Evolutionary conservation across 2,329 filamentous ascomycete genomes (phyloP).

Genomic region (Ceratocystis ficicola): DNA sequence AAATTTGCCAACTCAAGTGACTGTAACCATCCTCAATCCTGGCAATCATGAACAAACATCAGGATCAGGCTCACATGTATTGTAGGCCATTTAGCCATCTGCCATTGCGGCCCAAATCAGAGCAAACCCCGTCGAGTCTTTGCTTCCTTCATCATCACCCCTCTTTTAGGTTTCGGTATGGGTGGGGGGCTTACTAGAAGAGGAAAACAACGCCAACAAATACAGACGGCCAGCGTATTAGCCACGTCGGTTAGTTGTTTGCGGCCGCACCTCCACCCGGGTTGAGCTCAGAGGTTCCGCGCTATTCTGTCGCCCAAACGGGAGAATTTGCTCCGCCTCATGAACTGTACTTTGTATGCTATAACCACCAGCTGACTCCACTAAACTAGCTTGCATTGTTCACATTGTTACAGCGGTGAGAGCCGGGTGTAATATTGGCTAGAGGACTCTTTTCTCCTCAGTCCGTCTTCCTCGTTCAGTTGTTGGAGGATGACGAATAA

Average conservation of each 20-base stretch:
- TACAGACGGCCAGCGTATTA: not conserved
- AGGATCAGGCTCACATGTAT: not conserved
- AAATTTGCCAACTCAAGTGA: not conserved
- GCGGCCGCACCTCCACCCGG: not conserved
- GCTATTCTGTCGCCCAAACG: not conserved
- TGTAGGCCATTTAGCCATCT: not conserved
- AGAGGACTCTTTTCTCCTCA: too few relatives aligned
- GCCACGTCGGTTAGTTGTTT: not conserved
- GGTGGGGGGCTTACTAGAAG: not conserved
- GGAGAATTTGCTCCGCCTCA: not conserved
- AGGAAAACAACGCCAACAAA: not conserved
- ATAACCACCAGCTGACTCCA: not conserved
- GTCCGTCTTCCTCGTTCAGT: too few relatives aligned
- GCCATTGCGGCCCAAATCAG: constrained; percentile 9
- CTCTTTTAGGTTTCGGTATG: constrained; percentile 12
- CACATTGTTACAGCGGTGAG: constrained; percentile 9
- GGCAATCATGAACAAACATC: not conserved
- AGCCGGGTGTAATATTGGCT: not conserved
- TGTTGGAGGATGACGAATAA: too few relatives aligned
- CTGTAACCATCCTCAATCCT: not conserved
- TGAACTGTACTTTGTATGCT: not conserved
- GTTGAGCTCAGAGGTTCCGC: not conserved
- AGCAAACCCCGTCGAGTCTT: constrained; percentile 1
- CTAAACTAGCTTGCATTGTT: not conserved
- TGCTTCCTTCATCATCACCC: constrained; percentile 4